phyloP scores from a whole-genome alignment of 1,284 basidiomycete species.

The Puccinia polysora region DNA sequence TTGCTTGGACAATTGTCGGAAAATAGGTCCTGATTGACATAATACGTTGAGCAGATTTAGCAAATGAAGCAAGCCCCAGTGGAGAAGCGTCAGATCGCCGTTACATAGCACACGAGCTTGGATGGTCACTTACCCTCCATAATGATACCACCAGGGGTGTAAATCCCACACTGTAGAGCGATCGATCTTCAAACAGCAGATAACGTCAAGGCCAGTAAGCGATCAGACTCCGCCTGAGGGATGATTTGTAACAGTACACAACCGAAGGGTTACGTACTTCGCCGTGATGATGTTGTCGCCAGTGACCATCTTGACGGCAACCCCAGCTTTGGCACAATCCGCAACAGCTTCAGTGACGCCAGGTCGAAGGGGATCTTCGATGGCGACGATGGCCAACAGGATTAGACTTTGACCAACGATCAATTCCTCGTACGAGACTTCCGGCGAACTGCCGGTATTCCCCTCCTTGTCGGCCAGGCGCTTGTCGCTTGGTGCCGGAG shows the following conservation, averaged over 20 bases:
- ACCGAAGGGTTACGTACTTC: conserved; percentile 35
- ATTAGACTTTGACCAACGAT: conserved; percentile 40
- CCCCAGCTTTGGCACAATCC: conserved; percentile 45
- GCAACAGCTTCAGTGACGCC: conserved; percentile 45
- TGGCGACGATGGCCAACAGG: conserved; percentile 45
- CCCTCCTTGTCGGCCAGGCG: conserved; percentile 13
- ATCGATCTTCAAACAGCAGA: conserved; percentile 43
- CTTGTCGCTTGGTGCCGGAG: conserved; percentile 41
- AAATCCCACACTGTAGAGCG: conserved; percentile 46
- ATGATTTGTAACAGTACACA: neutral
- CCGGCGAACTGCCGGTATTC: neutral
- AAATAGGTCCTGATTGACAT: conserved; percentile 44
- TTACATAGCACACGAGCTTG: too few species aligned
- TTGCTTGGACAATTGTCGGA: conserved; percentile 44
- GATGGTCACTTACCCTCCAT: conserved; percentile 33
- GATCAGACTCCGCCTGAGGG: neutral
- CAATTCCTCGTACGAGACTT: conserved; percentile 45
- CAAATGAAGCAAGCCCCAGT: neutral
- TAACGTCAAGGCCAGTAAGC: too few species aligned
- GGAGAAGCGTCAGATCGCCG: neutral
- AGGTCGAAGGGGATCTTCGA: conserved; percentile 45
- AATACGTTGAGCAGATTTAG: neutral
- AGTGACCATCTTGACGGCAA: conserved; percentile 46
- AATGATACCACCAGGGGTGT: conserved; percentile 44
- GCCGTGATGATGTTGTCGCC: conserved; percentile 46